phyloP scores from a whole-genome alignment of 179 eudicot genomes.

The Spinacia oleracea region DNA sequence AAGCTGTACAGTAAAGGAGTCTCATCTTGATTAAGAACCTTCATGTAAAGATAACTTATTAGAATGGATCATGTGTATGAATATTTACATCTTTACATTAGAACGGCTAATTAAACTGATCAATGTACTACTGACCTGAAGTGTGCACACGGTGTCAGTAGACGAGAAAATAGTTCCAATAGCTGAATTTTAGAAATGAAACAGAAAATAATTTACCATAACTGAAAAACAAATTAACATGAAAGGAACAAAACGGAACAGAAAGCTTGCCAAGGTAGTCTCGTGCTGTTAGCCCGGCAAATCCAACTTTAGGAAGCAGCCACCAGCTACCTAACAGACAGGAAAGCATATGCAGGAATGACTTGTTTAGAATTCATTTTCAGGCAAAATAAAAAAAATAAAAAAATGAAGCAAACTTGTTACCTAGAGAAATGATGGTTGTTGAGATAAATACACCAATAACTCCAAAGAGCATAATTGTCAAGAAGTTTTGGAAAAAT shows the following conservation, averaged over 20 bases:
- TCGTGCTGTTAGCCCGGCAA: conserved; percentile 54
- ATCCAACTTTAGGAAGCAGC: conserved; percentile 71
- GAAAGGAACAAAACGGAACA: not conserved
- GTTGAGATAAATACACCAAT: conserved; percentile 86
- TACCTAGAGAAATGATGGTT: conserved; percentile 72
- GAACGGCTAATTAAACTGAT: conserved; percentile 13
- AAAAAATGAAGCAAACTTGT: not conserved
- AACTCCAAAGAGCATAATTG: conserved; percentile 88
- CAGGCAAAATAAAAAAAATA: not conserved
- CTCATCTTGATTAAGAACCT: conserved; percentile 95
- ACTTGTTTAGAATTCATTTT: not conserved
- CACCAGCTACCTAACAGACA: conserved; percentile 75
- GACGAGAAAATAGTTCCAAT: conserved; percentile 92
- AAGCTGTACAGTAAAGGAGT: conserved; percentile 94
- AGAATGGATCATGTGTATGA: not conserved
- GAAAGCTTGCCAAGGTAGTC: conserved; percentile 72
- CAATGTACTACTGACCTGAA: conserved; percentile 66
- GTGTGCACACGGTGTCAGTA: conserved; percentile 95
- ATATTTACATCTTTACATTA: not conserved
- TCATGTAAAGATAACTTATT: not conserved
- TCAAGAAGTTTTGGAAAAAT: conserved; percentile 90
- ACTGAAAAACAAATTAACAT: not conserved
- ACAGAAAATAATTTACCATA: not conserved
- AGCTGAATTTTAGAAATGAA: conserved; percentile 44
- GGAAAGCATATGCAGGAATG: not conserved